These are phyloP conservation scores for Geoglossum cookeanum DNA, from an alignment of 2,329 filamentous ascomycete species.

Conservation along the genomic window DNA sequence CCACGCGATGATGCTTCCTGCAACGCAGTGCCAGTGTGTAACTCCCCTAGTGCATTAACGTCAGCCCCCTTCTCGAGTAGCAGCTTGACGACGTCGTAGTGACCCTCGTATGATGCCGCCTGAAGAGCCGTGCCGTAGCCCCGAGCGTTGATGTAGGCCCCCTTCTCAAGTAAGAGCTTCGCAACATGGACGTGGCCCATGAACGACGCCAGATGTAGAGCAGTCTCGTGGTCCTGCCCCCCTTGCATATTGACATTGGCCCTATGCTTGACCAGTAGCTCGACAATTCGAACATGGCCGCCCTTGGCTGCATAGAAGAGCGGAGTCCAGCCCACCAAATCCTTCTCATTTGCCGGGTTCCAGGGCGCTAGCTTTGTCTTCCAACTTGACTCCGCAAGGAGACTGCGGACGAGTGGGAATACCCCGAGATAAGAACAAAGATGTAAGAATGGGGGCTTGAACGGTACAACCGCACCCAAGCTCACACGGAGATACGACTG, in stretches of 20 bases:
- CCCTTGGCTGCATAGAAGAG: not conserved
- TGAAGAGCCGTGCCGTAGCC: slow-evolving; percentile 6
- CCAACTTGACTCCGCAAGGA: not conserved
- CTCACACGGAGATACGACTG: not conserved
- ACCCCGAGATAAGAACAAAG: not conserved
- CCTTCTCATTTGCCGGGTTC: not conserved
- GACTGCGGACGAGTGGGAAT: not conserved
- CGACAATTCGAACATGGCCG: not conserved
- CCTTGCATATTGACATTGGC: not conserved
- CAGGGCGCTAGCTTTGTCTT: not conserved
- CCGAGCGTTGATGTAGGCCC: not conserved
- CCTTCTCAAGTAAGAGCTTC: slow-evolving; percentile 2
- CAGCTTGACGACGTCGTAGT: slow-evolving; percentile 3
- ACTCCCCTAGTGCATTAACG: not conserved
- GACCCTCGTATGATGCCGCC: slow-evolving; percentile 6
- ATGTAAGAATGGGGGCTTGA: not conserved
- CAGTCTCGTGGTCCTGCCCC: not conserved
- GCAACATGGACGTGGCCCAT: slow-evolving; percentile 4
- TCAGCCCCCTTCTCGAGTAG: not conserved
- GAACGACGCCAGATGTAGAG: slow-evolving; percentile 5
- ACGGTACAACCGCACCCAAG: not conserved
- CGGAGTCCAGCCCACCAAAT: not conserved
- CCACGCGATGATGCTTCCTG: not conserved
- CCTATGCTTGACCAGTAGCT: not conserved
- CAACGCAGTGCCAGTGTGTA: not conserved